Conservation (phyloP, 192 early-diverging fungal species). For the Coemansia sp. region DNA sequence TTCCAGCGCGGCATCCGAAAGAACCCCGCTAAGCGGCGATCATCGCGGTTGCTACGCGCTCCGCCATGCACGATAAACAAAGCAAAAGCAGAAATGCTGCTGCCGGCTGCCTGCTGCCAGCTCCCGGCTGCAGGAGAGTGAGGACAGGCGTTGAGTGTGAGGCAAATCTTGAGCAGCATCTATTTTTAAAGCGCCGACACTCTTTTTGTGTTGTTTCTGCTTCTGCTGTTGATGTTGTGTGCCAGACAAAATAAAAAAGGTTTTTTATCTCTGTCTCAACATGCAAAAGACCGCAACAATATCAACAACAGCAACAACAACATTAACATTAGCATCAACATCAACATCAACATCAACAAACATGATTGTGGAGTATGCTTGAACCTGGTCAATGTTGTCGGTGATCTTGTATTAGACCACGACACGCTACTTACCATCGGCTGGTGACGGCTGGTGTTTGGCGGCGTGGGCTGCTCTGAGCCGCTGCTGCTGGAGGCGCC, state of each 20-base stretch:
- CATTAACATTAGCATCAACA: not conserved
- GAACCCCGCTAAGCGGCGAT: not conserved
- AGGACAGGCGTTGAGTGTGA: too few species aligned
- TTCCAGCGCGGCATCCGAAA: not conserved
- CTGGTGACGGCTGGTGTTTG: constrained; percentile 4
- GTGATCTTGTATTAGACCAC: too few species aligned
- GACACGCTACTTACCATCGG: constrained; percentile 27
- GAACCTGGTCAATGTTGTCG: not conserved
- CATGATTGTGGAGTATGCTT: not conserved
- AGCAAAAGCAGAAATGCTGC: not conserved
- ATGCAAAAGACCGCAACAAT: too few species aligned
- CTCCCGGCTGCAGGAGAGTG: too few species aligned
- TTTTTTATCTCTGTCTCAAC: too few species aligned
- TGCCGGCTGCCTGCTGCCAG: not conserved
- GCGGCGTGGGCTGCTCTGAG: constrained; percentile 29
- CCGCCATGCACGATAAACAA: not conserved
- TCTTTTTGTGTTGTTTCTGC: too few species aligned
- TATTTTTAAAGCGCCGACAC: not conserved
- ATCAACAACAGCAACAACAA: constrained; percentile 1
- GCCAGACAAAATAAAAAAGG: too few species aligned
- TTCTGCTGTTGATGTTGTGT: too few species aligned
- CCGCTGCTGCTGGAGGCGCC: constrained; percentile 21
- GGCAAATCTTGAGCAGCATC: not conserved
- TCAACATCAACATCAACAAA: not conserved
- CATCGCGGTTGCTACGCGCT: not conserved